Conservation (phyloP, 2,329 filamentous ascomycete species). For the Aspergillus hiratsukae region DNA sequence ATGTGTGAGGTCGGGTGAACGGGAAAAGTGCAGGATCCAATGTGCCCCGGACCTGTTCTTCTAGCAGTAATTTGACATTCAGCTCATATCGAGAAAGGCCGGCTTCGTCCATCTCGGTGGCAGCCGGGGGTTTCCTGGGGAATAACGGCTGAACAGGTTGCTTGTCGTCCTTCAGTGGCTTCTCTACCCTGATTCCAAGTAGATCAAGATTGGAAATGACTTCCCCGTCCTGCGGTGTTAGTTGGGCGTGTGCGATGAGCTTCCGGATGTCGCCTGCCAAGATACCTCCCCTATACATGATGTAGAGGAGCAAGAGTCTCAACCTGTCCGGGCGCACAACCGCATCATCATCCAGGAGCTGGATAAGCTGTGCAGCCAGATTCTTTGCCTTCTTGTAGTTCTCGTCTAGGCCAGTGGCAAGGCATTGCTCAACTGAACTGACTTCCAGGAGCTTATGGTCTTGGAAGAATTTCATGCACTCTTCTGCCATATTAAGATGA, state of each 20-base stretch:
- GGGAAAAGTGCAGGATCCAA: constrained; percentile 66
- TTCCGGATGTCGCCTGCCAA: constrained; percentile 79
- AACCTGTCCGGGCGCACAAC: constrained; percentile 70
- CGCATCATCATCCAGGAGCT: constrained; percentile 79
- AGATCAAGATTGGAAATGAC: constrained; percentile 71
- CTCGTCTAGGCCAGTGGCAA: constrained; percentile 90
- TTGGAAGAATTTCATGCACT: constrained; percentile 93
- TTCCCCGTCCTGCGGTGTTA: constrained; percentile 69
- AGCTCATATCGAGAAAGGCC: constrained; percentile 84
- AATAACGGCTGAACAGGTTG: constrained; percentile 66
- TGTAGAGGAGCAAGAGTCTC: constrained; percentile 78
- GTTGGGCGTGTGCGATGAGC: constrained; percentile 73
- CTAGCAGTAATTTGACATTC: constrained; percentile 74
- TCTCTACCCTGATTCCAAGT: constrained; percentile 69
- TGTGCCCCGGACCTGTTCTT: constrained; percentile 63
- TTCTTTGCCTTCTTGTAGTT: constrained; percentile 89
- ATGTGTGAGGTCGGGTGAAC: constrained; percentile 63
- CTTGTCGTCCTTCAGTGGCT: constrained; percentile 72
- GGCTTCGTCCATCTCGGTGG: constrained; percentile 66
- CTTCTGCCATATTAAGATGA: constrained; percentile 93
- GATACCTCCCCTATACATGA: constrained; percentile 81
- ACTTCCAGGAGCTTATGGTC: constrained; percentile 79
- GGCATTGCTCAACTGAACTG: constrained; percentile 80
- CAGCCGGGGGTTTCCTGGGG: constrained; percentile 55
- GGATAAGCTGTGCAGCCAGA: constrained; percentile 76